Evolutionary conservation across 129 eudicot species (phyloP), one percentile per base, ranked within the genome.

Genomic region (Flaveria linearis): DNA sequence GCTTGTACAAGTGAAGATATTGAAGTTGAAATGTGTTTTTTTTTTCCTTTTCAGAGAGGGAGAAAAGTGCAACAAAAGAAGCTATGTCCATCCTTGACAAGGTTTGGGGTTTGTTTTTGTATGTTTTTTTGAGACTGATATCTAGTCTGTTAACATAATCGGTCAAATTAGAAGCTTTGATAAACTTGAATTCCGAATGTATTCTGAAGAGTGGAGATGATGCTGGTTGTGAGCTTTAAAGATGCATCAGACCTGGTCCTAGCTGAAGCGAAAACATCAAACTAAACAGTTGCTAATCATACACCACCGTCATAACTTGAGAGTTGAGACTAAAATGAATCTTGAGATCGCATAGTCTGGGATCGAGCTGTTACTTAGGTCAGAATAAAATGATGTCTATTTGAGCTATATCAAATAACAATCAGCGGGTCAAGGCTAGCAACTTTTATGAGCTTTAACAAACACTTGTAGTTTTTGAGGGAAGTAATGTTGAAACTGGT

Each of bases 1-100:
- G 46, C 62, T 2, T 61, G 30, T 43, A 7, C 25, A n/a, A 42
- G 42, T 78, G 72, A 57, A 56, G 49, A 23, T 70, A 58, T 46
- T 62, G 45, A 58, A 12, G 5, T 8, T 71, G 61, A 62, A 28
- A 45, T 9, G 57, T 65, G 51, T 55, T 42, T 75, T 18, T 7
- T 45, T 43, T 43, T 45, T n/a, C n/a, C 71, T 33, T 74, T 74
- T 28, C 82, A 91, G 96, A 88, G 85, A 88, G 97, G 87, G 97
- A 91, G 88, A 91, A 91, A 81, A 91, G 97, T 71, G 97, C 97
- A 28, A 91, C 97, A 15, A 91, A 91, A 78, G 97, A 91, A 88
- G 97, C 73, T 67, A 86, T 88, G 74, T 82, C 89, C 46, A 91
- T 91, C 69, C 84, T 91, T 64, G 79, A 84, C 84, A 84, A 91